A percentile compares a stretch with the other conserved stretches of the same genome.
phyloP scores from a whole-genome alignment of 805 yeast species.

The Kodamaea fukazawae region DNA sequence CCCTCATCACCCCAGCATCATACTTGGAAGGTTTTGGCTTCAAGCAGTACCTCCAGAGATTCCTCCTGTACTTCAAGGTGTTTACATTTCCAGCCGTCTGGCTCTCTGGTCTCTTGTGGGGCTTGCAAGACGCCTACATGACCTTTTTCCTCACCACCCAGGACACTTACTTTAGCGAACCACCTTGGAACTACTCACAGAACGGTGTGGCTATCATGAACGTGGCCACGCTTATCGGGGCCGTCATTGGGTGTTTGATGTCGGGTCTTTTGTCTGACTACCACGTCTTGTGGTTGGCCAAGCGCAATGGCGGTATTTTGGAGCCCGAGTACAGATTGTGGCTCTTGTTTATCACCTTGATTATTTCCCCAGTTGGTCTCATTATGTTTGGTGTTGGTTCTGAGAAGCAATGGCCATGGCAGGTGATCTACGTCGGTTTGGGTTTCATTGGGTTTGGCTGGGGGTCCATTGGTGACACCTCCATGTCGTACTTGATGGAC shows the following conservation, averaged over 20 bases:
- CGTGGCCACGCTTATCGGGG: constrained; percentile 39
- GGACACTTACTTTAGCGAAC: constrained; percentile 33
- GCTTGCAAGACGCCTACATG: constrained; percentile 38
- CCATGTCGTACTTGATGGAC: constrained; percentile 40
- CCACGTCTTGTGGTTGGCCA: constrained; percentile 37
- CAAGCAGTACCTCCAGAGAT: constrained; percentile 39
- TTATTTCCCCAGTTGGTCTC: constrained; percentile 35
- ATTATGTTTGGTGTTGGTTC: constrained; percentile 39
- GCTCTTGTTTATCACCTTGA: constrained; percentile 33
- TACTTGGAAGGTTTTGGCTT: constrained; percentile 37
- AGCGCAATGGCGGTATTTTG: constrained; percentile 32
- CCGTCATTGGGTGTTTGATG: constrained; percentile 37
- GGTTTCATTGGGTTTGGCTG: constrained; percentile 38
- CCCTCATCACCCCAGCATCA: constrained; percentile 34
- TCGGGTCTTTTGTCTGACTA: constrained; percentile 34
- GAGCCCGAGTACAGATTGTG: constrained; percentile 39
- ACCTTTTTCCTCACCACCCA: constrained; percentile 40
- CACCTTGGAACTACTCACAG: constrained; percentile 34
- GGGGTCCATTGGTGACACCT: constrained; percentile 39
- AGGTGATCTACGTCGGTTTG: constrained; percentile 36
- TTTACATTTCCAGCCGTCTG: constrained; percentile 37
- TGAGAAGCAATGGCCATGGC: constrained; percentile 36
- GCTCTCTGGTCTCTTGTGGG: constrained; percentile 40
- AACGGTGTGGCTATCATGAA: constrained; percentile 40
- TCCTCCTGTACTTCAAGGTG: constrained; percentile 31